Evolutionary conservation across 2,329 filamentous ascomycete species (phyloP).

Genomic region (Talaromyces sp.): DNA sequence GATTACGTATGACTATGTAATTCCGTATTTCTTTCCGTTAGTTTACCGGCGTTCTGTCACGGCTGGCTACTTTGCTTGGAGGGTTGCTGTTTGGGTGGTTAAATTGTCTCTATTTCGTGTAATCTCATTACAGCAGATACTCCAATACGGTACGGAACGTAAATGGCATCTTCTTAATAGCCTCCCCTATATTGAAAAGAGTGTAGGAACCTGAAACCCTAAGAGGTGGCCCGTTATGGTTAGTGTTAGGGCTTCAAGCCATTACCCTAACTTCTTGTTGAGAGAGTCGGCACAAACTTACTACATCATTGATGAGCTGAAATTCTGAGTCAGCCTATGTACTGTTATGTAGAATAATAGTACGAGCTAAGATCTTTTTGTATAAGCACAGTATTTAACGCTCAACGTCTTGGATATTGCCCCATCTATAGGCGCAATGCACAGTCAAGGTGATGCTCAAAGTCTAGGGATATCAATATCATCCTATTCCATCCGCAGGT

Average conservation of each 20-base stretch:
- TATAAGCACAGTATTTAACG: not conserved
- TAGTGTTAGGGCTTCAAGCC: not conserved
- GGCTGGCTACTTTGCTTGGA: conserved; percentile 7
- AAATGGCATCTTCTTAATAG: not conserved
- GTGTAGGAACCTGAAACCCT: not conserved
- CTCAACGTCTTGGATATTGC: not conserved
- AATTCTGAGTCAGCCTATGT: not conserved
- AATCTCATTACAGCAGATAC: conserved; percentile 10
- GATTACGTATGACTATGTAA: conserved; percentile 18
- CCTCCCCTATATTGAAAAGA: not conserved
- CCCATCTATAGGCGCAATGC: not conserved
- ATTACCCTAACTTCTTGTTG: not conserved
- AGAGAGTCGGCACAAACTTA: not conserved
- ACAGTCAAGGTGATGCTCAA: not conserved
- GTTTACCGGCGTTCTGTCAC: conserved; percentile 3
- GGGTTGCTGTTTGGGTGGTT: conserved; percentile 7
- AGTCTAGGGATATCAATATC: not conserved
- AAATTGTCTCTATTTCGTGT: conserved; percentile 9
- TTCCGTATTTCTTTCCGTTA: conserved; percentile 4
- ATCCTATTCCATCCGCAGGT: no score
- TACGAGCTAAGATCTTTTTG: not conserved
- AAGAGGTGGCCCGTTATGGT: not conserved
- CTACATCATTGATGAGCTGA: not conserved
- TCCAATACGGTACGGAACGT: conserved; percentile 6
- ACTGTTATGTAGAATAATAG: no score